Evolutionary conservation across 495 filamentous ascomycete genomes (phyloP).

Genomic region (Daldinia childiae): DNA sequence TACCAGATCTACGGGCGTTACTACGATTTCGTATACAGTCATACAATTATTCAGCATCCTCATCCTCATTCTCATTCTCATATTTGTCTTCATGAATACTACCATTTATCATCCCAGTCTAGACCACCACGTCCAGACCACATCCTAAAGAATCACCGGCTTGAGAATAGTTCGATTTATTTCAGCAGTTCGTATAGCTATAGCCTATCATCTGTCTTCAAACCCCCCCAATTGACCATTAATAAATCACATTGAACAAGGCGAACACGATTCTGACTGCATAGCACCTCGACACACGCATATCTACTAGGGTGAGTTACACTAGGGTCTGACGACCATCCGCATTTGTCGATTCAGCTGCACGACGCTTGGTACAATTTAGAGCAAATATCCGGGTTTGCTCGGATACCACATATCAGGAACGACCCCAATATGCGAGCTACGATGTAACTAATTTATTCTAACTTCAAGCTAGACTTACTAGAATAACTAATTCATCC

Average conservation of each 20-base stretch:
- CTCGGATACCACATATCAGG: neutral
- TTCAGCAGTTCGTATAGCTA: slow-evolving; percentile 19
- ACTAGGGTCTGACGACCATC: slow-evolving; percentile 21
- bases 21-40: neutral
- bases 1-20: neutral
- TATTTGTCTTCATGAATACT: neutral
- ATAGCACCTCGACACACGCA: slow-evolving; percentile 1
- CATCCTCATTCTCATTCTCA: too few relatives aligned
- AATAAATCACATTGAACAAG: slow-evolving; percentile 1
- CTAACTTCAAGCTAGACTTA: neutral
- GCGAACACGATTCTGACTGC: neutral
- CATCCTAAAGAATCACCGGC: slow-evolving; percentile 5
- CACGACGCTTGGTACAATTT: slow-evolving; percentile 32
- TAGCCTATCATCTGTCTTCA: neutral
- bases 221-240: slow-evolving; percentile 12
- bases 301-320: slow-evolving; percentile 33
- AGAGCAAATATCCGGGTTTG: slow-evolving; percentile 33
- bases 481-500: neutral
- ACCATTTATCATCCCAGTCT: neutral
- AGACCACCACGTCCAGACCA: neutral
- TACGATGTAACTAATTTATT: neutral
- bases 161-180: slow-evolving; percentile 10
- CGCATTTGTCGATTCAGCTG: slow-evolving; percentile 24
- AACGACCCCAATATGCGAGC: neutral
- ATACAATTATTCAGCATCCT: too few relatives aligned